Evolutionary conservation across 306 rosid genomes (phyloP), one percentile per base, ranked within the genome.

Genomic region (Leucaena leucocephala): DNA sequence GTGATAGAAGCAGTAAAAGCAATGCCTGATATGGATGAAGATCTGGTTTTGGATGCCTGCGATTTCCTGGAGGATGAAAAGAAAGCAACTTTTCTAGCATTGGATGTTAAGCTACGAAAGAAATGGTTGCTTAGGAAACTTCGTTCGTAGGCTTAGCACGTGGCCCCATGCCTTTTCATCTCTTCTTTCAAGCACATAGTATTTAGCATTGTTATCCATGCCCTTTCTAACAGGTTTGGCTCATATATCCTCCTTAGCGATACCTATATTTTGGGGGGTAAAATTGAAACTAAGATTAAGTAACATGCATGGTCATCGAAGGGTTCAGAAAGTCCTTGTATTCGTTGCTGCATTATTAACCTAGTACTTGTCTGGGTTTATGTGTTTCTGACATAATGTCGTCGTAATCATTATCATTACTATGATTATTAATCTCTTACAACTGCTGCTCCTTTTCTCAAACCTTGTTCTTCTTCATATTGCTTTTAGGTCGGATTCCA

Each of bases 11-110:
- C 93, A 57, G 86, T 92, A 16, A 94, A 92, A 87, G 89, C 93
- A n/a, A 86, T 92, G 85, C 89, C 89, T 9, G 90, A 88, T 68
- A 88, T 92, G 89, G 95, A 92, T 81, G 97, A 92, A 58, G 97
- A 92, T 34, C 87, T 92, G 70, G 83, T 92, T 74, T 82, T 92
- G 82, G 97, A 90, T 81, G 95, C 97, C 34, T 92, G 95, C 27
- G 95, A 92, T 79, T 81, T 87, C 61, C 72, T 92, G 38, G 97
- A 92, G 88, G 95, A 92, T 80, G 97, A 87, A 59, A 87, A 78
- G 80, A 92, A 90, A 74, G 94, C 94, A 13, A 92, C 93, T 17
- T 92, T 92, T 82, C 80, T 90, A 35, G 93, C 94, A 22, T 77
- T 92, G 78, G 91, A 83, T 82, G 82, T 81, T 15, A 88, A 90